These are phyloP conservation scores for Collariella sp. DNA, from an alignment of 495 filamentous ascomycete genomes.

Conservation along the genomic window DNA sequence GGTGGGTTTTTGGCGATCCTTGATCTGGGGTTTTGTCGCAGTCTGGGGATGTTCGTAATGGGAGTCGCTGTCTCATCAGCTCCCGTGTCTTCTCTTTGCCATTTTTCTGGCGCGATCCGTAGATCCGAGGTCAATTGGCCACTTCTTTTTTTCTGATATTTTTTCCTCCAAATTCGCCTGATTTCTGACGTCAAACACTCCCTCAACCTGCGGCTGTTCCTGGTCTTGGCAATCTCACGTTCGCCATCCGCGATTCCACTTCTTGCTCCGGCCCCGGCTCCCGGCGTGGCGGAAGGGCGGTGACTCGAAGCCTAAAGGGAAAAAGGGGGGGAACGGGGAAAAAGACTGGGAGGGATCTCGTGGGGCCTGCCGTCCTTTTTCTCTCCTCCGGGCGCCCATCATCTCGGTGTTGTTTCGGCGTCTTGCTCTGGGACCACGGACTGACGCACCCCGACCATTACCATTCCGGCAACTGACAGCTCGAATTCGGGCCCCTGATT, in stretches of 20 bases:
- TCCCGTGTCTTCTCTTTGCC: background rate
- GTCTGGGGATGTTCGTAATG: background rate
- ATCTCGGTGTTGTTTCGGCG: too few relatives aligned
- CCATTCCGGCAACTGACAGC: too few relatives aligned
- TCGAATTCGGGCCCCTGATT: too few relatives aligned
- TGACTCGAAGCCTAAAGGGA: background rate
- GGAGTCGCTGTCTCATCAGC: background rate
- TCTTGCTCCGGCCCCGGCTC: background rate
- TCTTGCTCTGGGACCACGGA: too few relatives aligned
- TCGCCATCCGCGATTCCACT: background rate
- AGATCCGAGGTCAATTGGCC: slow-evolving; percentile 5
- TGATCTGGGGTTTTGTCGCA: background rate
- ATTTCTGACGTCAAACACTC: slow-evolving; percentile 5
- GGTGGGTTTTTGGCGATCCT: slow-evolving; percentile 6
- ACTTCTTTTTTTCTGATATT: background rate
- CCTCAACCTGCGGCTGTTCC: slow-evolving; percentile 1
- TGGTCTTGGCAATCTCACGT: slow-evolving; percentile 5
- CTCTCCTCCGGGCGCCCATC: background rate
- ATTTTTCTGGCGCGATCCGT: background rate
- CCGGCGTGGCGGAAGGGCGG: slow-evolving; percentile 1
- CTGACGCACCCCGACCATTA: too few relatives aligned
- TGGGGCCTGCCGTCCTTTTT: background rate
- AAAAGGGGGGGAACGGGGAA: background rate
- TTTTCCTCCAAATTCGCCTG: too few relatives aligned
- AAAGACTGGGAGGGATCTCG: background rate